Percentiles rank a stretch among this genome's conserved stretches.
These are phyloP conservation scores for Pterocarpus macrocarpus DNA, from an alignment of 306 rosid genomes.

Conservation along the genomic window DNA sequence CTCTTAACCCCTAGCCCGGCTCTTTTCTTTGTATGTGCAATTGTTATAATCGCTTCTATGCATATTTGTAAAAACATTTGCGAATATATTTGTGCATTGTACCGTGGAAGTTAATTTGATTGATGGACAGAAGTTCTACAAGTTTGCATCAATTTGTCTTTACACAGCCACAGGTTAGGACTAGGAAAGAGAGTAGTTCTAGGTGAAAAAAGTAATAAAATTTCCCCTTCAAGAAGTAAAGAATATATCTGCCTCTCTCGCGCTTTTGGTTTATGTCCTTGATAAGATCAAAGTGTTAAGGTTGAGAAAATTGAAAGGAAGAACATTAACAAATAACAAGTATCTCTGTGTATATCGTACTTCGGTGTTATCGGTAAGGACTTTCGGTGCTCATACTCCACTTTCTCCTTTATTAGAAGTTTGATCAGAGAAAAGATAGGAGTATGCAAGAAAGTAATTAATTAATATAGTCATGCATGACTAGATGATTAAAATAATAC, in stretches of 20 bases:
- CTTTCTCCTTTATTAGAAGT: neutral
- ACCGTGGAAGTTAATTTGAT: constrained; percentile 5
- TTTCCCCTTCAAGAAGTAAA: constrained; percentile 8
- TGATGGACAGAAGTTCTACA: constrained; percentile 11
- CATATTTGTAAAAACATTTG: neutral
- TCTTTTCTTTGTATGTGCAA: constrained; percentile 5
- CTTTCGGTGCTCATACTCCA: neutral
- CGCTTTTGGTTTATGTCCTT: constrained; percentile 1
- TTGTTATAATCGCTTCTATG: neutral
- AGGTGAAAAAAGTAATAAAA: neutral
- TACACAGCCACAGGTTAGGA: neutral
- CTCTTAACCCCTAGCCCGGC: neutral
- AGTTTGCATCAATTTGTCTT: neutral
- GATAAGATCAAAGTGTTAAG: neutral
- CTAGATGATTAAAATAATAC: neutral
- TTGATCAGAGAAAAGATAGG: constrained; percentile 22
- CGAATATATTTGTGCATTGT: neutral
- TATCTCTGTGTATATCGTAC: neutral
- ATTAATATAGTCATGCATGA: neutral
- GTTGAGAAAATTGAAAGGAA: constrained; percentile 3
- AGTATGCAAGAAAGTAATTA: constrained; percentile 5
- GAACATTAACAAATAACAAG: neutral
- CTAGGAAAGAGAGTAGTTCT: neutral
- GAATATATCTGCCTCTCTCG: constrained; percentile 4
- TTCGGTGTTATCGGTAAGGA: constrained; percentile 6